Evolutionary conservation across 1,284 basidiomycete genomes (phyloP).

Genomic region (Marasmius sp.): DNA sequence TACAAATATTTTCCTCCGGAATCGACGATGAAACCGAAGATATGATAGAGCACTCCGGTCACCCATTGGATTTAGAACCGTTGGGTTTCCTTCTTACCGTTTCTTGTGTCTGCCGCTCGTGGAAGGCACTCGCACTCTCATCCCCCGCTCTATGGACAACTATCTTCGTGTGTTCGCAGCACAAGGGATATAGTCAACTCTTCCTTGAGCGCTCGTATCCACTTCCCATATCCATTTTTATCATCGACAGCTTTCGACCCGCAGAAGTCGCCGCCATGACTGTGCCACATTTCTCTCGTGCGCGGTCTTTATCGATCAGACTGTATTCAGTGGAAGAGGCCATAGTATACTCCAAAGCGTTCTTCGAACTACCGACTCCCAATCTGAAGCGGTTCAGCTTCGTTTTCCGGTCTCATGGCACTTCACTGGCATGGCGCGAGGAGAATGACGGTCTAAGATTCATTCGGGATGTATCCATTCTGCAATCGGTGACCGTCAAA

Average conservation of each 20-base stretch:
- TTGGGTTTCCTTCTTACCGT: conserved; percentile 20
- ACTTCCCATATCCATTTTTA: conserved; percentile 15
- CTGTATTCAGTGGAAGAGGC: background rate
- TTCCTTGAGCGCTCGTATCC: conserved; percentile 30
- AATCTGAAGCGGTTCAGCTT: background rate
- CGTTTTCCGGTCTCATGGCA: background rate
- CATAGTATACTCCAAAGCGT: background rate
- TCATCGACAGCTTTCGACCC: background rate
- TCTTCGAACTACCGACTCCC: background rate
- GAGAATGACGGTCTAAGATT: background rate
- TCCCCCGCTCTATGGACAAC: conserved; percentile 30
- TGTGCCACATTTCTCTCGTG: background rate
- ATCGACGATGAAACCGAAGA: background rate
- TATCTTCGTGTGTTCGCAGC: conserved; percentile 22
- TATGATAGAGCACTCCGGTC: no score
- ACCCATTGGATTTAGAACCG: background rate
- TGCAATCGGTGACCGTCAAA: conserved; percentile 16
- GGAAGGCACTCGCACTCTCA: conserved; percentile 28
- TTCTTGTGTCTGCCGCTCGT: conserved; percentile 28
- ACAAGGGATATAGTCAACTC: conserved; percentile 16
- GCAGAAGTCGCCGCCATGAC: no score
- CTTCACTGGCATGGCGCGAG: background rate
- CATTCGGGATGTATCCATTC: background rate
- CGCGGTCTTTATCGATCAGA: background rate
- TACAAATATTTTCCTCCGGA: background rate